phyloP scores from a whole-genome alignment of 2,329 filamentous ascomycete species.

The Magnaporthiopsis poae region DNA sequence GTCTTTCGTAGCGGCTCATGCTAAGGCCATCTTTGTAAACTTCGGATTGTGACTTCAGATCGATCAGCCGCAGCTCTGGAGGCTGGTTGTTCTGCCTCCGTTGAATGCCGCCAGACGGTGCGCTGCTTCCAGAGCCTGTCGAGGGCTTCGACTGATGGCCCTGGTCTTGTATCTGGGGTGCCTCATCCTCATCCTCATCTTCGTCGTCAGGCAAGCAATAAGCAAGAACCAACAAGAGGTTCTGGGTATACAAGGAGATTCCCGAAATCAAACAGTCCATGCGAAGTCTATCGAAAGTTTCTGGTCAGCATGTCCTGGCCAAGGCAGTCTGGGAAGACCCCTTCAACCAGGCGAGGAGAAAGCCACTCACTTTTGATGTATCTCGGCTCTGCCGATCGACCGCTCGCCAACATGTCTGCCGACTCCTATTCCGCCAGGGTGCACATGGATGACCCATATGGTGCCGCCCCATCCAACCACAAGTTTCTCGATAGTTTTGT shows the following conservation, averaged over 20 bases:
- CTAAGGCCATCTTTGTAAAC: constrained; percentile 78
- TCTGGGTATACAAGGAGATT: constrained; percentile 90
- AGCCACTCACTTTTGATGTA: constrained; percentile 71
- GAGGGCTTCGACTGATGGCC: constrained; percentile 35
- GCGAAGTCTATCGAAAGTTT: constrained; percentile 51
- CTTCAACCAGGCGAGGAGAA: constrained; percentile 12
- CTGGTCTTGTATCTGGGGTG: constrained; percentile 12
- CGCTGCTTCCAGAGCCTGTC: constrained; percentile 40
- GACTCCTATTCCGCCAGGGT: constrained; percentile 58
- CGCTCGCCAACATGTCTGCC: constrained; percentile 60
- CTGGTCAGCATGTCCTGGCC: background rate
- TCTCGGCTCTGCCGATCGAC: constrained; percentile 71
- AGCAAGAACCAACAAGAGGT: constrained; percentile 79
- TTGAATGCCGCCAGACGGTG: constrained; percentile 55
- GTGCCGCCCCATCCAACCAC: constrained; percentile 93
- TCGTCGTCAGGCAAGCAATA: constrained; percentile 69
- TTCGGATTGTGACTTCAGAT: constrained; percentile 76
- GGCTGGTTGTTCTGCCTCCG: constrained; percentile 70
- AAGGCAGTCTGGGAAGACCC: constrained; percentile 14
- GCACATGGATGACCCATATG: constrained; percentile 90
- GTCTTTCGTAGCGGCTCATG: constrained; percentile 74
- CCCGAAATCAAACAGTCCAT: constrained; percentile 98
- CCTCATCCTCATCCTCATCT: constrained; percentile 27
- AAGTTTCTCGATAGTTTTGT: constrained; percentile 59
- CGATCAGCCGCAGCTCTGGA: constrained; percentile 83